These are phyloP conservation scores for Saccharomyces hybrid DNA, from an alignment of 1,139 yeast genomes.

Conservation along the genomic window DNA sequence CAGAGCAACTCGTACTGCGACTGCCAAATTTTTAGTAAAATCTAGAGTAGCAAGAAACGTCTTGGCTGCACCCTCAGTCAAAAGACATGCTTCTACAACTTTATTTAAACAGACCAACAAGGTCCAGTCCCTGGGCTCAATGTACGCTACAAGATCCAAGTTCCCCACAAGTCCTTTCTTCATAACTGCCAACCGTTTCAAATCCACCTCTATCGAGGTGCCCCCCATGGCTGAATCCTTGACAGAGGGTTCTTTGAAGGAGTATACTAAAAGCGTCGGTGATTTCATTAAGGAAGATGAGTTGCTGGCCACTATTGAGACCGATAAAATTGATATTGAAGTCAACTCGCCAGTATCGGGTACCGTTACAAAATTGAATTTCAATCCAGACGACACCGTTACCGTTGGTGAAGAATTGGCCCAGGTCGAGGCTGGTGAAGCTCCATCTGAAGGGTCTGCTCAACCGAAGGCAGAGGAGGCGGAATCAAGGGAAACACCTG, in stretches of 20 bases:
- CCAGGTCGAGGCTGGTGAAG: slow-evolving; percentile 84
- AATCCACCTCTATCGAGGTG: slow-evolving; percentile 60
- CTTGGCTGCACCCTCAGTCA: neutral
- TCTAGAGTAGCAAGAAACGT: neutral
- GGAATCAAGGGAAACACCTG: slow-evolving; percentile 29
- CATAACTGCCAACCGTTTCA: slow-evolving; percentile 17
- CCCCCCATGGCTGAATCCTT: slow-evolving; percentile 99
- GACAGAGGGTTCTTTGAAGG: slow-evolving; percentile 90
- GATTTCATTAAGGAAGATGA: slow-evolving; percentile 85
- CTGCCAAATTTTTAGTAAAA: slow-evolving; percentile 3
- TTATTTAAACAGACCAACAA: neutral
- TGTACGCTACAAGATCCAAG: neutral
- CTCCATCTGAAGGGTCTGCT: slow-evolving; percentile 59
- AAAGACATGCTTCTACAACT: slow-evolving; percentile 5
- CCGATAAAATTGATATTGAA: slow-evolving; percentile 96
- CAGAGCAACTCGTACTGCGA: slow-evolving; percentile 1
- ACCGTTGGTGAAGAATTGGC: slow-evolving; percentile 92
- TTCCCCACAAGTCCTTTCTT: neutral
- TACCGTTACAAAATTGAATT: slow-evolving; percentile 77
- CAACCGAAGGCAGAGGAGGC: slow-evolving; percentile 33
- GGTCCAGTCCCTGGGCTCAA: neutral
- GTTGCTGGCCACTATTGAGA: slow-evolving; percentile 92
- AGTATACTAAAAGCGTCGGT: slow-evolving; percentile 74
- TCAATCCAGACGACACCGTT: slow-evolving; percentile 83
- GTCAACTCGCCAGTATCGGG: slow-evolving; percentile 94